Percentiles rank a stretch among this genome's conserved stretches.
phyloP scores from a whole-genome alignment of 768 basidiomycete genomes.

The Pleurotus cornucopiae region DNA sequence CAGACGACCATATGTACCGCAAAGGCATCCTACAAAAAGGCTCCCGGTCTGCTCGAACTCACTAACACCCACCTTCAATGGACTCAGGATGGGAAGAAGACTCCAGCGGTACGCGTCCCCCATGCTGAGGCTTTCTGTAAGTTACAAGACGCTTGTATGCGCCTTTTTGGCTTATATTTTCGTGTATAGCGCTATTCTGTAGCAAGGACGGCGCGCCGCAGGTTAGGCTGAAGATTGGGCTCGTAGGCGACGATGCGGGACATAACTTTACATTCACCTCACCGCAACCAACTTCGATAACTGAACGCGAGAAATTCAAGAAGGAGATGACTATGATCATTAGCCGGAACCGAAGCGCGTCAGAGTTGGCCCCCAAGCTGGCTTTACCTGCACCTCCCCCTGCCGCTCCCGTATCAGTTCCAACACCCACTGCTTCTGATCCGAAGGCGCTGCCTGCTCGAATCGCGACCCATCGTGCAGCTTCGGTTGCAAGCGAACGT shows the following conservation, averaged over 20 bases:
- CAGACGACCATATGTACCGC: constrained; percentile 67
- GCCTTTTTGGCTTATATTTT: constrained; percentile 11
- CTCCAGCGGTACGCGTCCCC: constrained; percentile 59
- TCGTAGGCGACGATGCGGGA: constrained; percentile 64
- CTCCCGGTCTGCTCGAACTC: constrained; percentile 69
- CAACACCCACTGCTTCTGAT: constrained; percentile 24
- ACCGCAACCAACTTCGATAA: constrained; percentile 54
- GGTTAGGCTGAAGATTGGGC: constrained; percentile 71
- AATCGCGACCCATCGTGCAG: constrained; percentile 54
- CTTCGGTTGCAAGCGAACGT: constrained; percentile 54
- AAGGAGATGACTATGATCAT: constrained; percentile 74
- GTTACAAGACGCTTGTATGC: constrained; percentile 19
- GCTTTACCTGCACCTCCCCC: constrained; percentile 21
- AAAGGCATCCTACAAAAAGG: constrained; percentile 83
- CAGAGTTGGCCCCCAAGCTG: constrained; percentile 24
- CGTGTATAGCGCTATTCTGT: constrained; percentile 66
- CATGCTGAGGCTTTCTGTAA: constrained; percentile 60
- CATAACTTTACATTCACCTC: constrained; percentile 83
- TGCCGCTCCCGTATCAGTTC: constrained; percentile 16
- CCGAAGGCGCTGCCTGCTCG: constrained; percentile 34
- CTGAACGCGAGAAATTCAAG: constrained; percentile 83
- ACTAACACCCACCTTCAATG: constrained; percentile 72
- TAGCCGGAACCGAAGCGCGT: constrained; percentile 56
- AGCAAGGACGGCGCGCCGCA: constrained; percentile 82
- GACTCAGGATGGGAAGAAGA: constrained; percentile 69